Conservation (phyloP, 768 basidiomycete species). For the Lactifluus rugatus region DNA sequence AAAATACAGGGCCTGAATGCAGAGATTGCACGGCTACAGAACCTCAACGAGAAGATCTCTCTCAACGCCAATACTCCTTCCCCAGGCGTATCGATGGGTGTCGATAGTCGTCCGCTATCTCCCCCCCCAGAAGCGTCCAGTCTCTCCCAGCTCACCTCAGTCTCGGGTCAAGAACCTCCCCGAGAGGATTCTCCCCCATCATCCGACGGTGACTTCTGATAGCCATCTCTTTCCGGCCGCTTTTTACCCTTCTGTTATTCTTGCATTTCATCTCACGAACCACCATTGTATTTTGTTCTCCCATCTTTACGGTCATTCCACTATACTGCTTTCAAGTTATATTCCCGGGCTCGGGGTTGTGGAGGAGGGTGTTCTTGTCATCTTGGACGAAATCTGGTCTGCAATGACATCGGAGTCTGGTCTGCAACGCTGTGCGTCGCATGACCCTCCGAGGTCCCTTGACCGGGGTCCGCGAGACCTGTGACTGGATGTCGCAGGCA, state of each 20-base stretch:
- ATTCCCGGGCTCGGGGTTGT: slow-evolving; percentile 10
- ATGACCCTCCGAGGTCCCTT: slow-evolving; percentile 18
- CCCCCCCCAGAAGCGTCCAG: slow-evolving; percentile 51
- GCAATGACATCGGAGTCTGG: slow-evolving; percentile 26
- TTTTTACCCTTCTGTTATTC: slow-evolving; percentile 17
- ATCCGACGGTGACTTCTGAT: slow-evolving; percentile 28
- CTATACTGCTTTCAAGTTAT: slow-evolving; percentile 1
- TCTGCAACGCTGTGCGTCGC: slow-evolving; percentile 30
- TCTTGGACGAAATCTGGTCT: slow-evolving; percentile 22
- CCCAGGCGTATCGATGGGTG: slow-evolving; percentile 35
- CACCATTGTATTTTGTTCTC: slow-evolving; percentile 24
- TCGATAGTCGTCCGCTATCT: slow-evolving; percentile 46
- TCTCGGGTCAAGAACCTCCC: slow-evolving; percentile 50
- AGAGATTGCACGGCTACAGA: slow-evolving; percentile 61
- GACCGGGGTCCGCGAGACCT: slow-evolving; percentile 24
- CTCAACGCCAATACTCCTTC: slow-evolving; percentile 50
- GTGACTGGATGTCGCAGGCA: slow-evolving; percentile 33
- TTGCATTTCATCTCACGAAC: slow-evolving; percentile 19
- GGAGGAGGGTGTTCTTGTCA: slow-evolving; percentile 13
- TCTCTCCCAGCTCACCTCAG: slow-evolving; percentile 40
- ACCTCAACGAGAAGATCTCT: slow-evolving; percentile 77
- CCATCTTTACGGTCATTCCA: slow-evolving; percentile 29
- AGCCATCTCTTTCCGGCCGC: slow-evolving; percentile 6
- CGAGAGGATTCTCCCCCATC: slow-evolving; percentile 49
- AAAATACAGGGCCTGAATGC: slow-evolving; percentile 57